These are phyloP conservation scores for Sodiomyces alkalinus DNA, from an alignment of 2,329 filamentous ascomycete genomes.

Conservation along the genomic window DNA sequence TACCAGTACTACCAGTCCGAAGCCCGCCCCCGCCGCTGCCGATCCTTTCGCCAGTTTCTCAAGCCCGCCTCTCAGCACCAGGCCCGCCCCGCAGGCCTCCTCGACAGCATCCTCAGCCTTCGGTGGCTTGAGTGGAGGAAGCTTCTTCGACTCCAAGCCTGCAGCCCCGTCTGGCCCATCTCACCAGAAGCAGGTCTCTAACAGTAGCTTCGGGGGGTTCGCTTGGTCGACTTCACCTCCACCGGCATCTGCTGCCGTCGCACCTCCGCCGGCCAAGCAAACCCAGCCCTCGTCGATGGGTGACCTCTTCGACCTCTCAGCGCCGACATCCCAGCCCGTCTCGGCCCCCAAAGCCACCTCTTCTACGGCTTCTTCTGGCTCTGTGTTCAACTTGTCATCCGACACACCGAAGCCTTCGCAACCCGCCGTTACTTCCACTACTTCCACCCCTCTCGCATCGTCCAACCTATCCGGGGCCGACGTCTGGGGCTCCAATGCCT, in stretches of 20 bases:
- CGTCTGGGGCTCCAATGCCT: slow-evolving; percentile 79
- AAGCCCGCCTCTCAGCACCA: slow-evolving; percentile 17
- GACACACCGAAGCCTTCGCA: slow-evolving; percentile 27
- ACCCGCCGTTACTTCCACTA: slow-evolving; percentile 17
- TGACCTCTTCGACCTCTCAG: slow-evolving; percentile 68
- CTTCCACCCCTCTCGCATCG: slow-evolving; percentile 19
- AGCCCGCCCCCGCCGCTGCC: slow-evolving; percentile 27
- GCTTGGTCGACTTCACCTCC: slow-evolving; percentile 40
- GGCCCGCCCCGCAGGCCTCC: slow-evolving; percentile 18
- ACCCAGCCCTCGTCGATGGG: slow-evolving; percentile 41
- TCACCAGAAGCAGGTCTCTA: slow-evolving; percentile 36
- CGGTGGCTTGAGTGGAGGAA: slow-evolving; percentile 49
- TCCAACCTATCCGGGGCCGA: slow-evolving; percentile 40
- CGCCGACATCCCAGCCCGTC: slow-evolving; percentile 24
- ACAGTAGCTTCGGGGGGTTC: slow-evolving; percentile 52
- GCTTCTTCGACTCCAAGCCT: slow-evolving; percentile 71
- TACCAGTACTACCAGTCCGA: slow-evolving; percentile 22
- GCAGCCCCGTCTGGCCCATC: slow-evolving; percentile 34
- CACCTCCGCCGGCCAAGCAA: slow-evolving; percentile 7
- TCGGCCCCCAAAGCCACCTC: slow-evolving; percentile 19
- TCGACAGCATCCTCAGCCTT: slow-evolving; percentile 24
- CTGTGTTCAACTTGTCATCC: slow-evolving; percentile 67
- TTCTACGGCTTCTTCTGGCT: slow-evolving; percentile 30
- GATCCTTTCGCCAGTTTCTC: slow-evolving; percentile 49
- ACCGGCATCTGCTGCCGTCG: slow-evolving; percentile 16